These are phyloP conservation scores for Colletotrichum brevisporum DNA, from an alignment of 2,329 filamentous ascomycete genomes.

Conservation along the genomic window DNA sequence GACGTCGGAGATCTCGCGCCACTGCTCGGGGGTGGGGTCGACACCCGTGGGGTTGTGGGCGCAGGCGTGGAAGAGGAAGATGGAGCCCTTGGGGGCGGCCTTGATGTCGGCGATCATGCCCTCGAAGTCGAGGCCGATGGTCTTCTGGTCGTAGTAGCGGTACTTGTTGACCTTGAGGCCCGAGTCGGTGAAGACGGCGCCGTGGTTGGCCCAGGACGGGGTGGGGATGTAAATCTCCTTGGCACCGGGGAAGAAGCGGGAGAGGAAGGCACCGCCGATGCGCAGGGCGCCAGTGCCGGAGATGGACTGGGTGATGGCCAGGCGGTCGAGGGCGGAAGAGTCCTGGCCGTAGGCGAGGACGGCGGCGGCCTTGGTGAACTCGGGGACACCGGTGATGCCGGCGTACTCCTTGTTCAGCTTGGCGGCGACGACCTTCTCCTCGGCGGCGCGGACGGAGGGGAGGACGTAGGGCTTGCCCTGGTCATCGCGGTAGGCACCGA, in stretches of 20 bases:
- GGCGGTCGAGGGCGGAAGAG: constrained; percentile 81
- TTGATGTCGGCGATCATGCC: constrained; percentile 93
- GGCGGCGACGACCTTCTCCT: constrained; percentile 85
- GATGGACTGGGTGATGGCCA: constrained; percentile 97
- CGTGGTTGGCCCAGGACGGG: constrained; percentile 99
- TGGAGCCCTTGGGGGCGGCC: constrained; percentile 85
- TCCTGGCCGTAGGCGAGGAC: constrained; percentile 90
- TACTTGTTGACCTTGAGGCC: constrained; percentile 94
- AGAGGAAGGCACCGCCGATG: constrained; percentile 93
- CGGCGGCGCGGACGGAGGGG: constrained; percentile 90
- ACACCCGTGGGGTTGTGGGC: constrained; percentile 98
- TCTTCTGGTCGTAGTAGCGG: constrained; percentile 99
- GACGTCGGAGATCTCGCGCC: constrained; percentile 88
- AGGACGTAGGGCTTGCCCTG: constrained; percentile 98
- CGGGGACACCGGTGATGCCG: constrained; percentile 94
- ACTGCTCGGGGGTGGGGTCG: constrained; percentile 92
- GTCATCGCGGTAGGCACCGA: constrained; percentile 98
- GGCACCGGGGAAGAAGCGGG: constrained; percentile 89
- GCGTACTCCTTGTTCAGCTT: constrained; percentile 97
- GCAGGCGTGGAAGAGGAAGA: constrained; percentile 95
- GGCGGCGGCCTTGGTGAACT: constrained; percentile 94
- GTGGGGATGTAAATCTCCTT: constrained; percentile 98
- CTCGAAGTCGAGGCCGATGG: constrained; percentile 97
- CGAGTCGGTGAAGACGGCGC: constrained; percentile 93
- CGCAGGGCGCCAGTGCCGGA: constrained; percentile 96